Evolutionary conservation across 768 basidiomycete species (phyloP).

Genomic region (Suillus americanus): DNA sequence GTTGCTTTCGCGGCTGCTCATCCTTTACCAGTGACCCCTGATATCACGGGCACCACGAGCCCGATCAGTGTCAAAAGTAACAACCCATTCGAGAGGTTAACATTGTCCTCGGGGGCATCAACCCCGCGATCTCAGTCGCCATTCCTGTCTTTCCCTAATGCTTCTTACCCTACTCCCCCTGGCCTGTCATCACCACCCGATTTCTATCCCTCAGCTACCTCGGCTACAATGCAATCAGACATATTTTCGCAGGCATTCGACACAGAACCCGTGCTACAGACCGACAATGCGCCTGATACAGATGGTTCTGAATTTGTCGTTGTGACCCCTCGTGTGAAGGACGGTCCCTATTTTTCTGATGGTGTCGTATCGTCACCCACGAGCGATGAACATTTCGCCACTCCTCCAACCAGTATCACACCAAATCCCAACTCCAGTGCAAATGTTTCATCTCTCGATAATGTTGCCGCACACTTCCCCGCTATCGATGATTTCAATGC

Average conservation of each 20-base stretch:
- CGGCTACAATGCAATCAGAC: conserved; percentile 36
- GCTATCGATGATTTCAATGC: conserved; percentile 31
- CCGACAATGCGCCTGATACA: conserved; percentile 21
- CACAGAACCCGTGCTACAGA: conserved; percentile 8
- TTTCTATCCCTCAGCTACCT: conserved; percentile 8
- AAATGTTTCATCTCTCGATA: conserved; percentile 26
- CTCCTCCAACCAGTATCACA: conserved; percentile 51
- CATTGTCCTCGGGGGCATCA: conserved; percentile 41
- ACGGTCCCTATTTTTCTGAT: conserved; percentile 14
- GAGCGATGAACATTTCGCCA: conserved; percentile 58
- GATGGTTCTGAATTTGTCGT: conserved; percentile 20
- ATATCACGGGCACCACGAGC: conserved; percentile 51
- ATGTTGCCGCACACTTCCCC: conserved; percentile 34
- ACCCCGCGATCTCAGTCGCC: conserved; percentile 57
- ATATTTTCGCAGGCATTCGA: conserved; percentile 40
- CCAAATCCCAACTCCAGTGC: conserved; percentile 18
- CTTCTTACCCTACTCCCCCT: conserved; percentile 38
- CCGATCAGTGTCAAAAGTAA: conserved; percentile 64
- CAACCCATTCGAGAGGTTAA: conserved; percentile 86
- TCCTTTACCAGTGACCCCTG: conserved; percentile 72
- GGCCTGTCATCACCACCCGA: conserved; percentile 18
- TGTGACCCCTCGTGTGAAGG: conserved; percentile 20
- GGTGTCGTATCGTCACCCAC: conserved; percentile 30
- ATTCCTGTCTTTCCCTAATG: conserved; percentile 50
- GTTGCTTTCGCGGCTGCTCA: conserved; percentile 65